A percentile compares a stretch with the other conserved stretches of the same genome.
Evolutionary conservation across 176 grass and related monocot species (phyloP).

Genomic region (Aechmea fasciata): DNA sequence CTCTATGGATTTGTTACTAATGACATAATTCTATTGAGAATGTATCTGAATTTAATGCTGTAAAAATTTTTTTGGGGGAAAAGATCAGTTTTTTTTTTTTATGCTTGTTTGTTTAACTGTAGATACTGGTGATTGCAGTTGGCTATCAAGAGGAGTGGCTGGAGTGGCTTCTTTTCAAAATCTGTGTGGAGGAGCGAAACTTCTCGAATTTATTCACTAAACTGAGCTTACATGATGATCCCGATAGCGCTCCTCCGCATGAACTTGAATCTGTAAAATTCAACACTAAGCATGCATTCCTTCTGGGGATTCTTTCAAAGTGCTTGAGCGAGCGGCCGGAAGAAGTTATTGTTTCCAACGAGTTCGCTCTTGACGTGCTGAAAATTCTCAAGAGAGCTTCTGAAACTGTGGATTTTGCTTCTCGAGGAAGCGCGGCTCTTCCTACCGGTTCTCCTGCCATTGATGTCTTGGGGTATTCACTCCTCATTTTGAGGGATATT

Average conservation of each 20-base stretch:
- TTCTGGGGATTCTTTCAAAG: conserved; percentile 57
- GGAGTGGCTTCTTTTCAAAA: conserved; percentile 84
- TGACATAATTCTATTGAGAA: too few relatives aligned
- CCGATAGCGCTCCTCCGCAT: not conserved
- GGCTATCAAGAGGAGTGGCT: conserved; percentile 84
- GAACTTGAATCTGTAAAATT: conserved; percentile 20
- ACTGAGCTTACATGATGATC: conserved; percentile 36
- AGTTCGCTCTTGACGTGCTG: conserved; percentile 53
- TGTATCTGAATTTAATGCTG: too few relatives aligned
- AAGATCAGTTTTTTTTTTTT: not conserved
- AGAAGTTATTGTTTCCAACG: conserved; percentile 42
- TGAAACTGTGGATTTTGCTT: conserved; percentile 50
- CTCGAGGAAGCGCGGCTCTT: conserved; percentile 30
- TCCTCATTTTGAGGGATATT: conserved; percentile 72
- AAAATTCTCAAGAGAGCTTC: conserved; percentile 44
- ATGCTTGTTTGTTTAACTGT: not conserved
- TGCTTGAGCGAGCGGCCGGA: conserved; percentile 59
- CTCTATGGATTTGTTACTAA: too few relatives aligned
- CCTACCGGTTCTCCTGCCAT: conserved; percentile 46
- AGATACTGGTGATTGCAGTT: conserved; percentile 38
- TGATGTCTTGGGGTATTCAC: conserved; percentile 72
- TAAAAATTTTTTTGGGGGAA: not conserved
- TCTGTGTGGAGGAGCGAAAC: conserved; percentile 61
- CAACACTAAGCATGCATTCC: conserved; percentile 43
- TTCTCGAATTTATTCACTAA: conserved; percentile 42